Base-by-base conservation (phyloP, 2,329 filamentous ascomycete species). In the Exophiala dermatitidis region DNA sequence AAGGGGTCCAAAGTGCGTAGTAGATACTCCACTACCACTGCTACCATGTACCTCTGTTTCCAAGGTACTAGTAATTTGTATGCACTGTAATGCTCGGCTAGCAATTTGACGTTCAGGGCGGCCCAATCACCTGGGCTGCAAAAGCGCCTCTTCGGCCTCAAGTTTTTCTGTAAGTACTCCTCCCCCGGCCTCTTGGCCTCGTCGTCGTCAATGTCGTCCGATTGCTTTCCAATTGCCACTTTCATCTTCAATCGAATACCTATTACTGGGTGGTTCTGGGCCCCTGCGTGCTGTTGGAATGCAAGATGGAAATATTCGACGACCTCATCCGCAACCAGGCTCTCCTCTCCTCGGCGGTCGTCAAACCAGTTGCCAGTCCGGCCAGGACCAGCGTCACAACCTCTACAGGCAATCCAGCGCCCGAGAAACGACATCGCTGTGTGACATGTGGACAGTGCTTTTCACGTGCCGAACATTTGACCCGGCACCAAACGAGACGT, bases 401-500 rank as follows among this genome's bases (percentile, higher is more conserved):
- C 19, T 19, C 19, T 19, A 19, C 19, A 19, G 19, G 19, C 19
- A 44, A 54, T 2, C 19, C 66, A 46, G 53, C 59, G 49, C 41
- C 66, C 34, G 69, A 67, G 49, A 72, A 73, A 60, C 69, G 71
- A 52, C 72, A 72, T 60, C 68, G 67, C 56, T 75, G 72, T 57
- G 66, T 68, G 9, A 64, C 57, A 3, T 75, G 73, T 59, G 66
- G 71, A 60, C 69, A 72, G 57, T 67, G 66, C 44, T 75, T 75
- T 64, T 73, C 72, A 28, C 71, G 73, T 52, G 71, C 73, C 62
- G 73, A 75, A 65, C 73, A 75, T 61, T 62, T 75, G 34, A 75
- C 74, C 60, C 65, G 73, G 51, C 73, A 75, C 59, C 70, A 74
- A 57, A 64, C 74, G 37, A 67, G 72, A 53, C 73, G 73, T 74